These are phyloP conservation scores for Theobroma cacao DNA, from an alignment of 345 rosid species.

Conservation along the genomic window DNA sequence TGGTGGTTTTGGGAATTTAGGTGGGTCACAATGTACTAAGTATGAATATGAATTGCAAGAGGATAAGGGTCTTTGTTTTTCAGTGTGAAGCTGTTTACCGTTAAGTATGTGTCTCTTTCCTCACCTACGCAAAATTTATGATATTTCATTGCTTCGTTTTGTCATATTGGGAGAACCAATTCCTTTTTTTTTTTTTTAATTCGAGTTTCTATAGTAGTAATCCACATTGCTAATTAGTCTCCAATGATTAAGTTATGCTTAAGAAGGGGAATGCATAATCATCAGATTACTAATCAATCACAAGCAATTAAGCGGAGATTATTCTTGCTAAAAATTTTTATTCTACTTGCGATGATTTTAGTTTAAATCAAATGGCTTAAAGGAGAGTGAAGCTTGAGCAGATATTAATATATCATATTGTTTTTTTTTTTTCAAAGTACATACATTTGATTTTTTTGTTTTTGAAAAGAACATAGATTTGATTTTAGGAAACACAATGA, in stretches of 20 bases:
- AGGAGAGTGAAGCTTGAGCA: too few species aligned
- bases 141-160: neutral
- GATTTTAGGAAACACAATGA: too few species aligned
- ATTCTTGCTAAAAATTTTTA: neutral
- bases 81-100: conserved; percentile 3
- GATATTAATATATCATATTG: too few species aligned
- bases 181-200: neutral
- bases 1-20: conserved; percentile 32
- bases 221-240: neutral
- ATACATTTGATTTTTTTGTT: too few species aligned
- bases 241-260: neutral
- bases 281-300: neutral
- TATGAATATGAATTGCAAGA: neutral
- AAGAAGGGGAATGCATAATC: neutral
- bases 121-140: neutral
- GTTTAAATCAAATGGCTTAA: too few species aligned
- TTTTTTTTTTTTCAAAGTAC: too few species aligned
- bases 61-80: conserved; percentile 1
- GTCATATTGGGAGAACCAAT: neutral
- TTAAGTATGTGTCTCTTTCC: conserved; percentile 26
- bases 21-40: conserved; percentile 12
- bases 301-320: neutral
- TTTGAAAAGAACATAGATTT: too few species aligned
- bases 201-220: neutral
- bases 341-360: neutral